phyloP scores from a whole-genome alignment of 345 rosid species.

The Brassica cretica region DNA sequence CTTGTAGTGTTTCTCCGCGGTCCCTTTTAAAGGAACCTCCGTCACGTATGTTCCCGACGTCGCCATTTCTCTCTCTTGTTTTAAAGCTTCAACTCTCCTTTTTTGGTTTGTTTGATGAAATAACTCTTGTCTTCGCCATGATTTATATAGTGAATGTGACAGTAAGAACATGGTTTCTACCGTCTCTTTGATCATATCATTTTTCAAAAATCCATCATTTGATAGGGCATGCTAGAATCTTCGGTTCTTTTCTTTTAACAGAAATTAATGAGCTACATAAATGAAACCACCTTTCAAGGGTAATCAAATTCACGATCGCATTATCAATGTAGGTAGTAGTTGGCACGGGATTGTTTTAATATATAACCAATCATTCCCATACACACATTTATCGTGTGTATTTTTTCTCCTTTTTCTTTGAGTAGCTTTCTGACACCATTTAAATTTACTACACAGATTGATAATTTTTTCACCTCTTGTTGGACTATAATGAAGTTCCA shows the following conservation, averaged over 20 bases:
- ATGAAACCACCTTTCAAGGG: not conserved
- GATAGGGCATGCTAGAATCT: not conserved
- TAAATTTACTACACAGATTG: not conserved
- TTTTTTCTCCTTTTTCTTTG: not conserved
- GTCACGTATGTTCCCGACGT: slow-evolving; percentile 1
- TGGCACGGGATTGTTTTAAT: not conserved
- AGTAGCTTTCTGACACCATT: not conserved
- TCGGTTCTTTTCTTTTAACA: not conserved
- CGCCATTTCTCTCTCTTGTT: not conserved
- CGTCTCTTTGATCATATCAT: not conserved
- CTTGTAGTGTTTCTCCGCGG: slow-evolving; percentile 1
- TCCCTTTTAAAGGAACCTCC: not conserved
- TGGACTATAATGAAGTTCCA: not conserved
- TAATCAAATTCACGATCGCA: not conserved
- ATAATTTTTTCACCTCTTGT: not conserved
- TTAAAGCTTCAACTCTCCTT: not conserved
- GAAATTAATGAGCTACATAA: not conserved
- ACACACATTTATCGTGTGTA: not conserved
- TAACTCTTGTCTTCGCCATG: not conserved
- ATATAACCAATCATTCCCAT: not conserved
- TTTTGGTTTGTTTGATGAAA: not conserved
- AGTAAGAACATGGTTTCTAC: not conserved
- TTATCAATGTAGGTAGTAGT: not conserved
- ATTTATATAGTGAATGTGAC: not conserved
- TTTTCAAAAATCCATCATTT: not conserved